Percentiles rank a stretch among this genome's conserved stretches.
These are phyloP conservation scores for Linum lewisii DNA, from an alignment of 345 rosid genomes.

Conservation along the genomic window DNA sequence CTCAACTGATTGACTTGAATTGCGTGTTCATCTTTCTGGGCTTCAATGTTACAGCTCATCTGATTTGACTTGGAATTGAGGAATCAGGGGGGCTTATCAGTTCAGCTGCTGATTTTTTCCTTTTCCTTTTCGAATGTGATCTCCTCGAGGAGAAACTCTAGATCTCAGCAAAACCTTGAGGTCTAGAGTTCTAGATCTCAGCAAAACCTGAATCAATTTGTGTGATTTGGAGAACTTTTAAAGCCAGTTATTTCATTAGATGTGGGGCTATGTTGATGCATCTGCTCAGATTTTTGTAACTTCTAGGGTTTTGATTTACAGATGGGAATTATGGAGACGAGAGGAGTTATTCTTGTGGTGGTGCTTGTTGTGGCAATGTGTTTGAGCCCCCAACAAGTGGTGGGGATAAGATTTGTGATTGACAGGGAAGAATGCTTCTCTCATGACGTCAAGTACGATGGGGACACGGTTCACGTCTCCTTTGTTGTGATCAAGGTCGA, in stretches of 20 bases:
- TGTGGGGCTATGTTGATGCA: background rate
- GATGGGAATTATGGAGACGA: conserved; percentile 1
- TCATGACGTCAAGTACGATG: conserved; percentile 11
- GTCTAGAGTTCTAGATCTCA: too few species aligned
- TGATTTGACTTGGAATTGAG: background rate
- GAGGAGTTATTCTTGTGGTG: background rate
- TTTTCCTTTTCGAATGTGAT: background rate
- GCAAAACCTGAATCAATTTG: too few species aligned
- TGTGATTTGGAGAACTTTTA: too few species aligned
- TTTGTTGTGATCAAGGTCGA: conserved; percentile 16
- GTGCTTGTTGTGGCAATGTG: conserved; percentile 3
- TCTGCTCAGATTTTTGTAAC: background rate
- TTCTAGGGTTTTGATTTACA: background rate
- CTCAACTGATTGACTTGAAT: background rate
- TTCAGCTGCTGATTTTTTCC: background rate
- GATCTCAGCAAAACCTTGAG: too few species aligned
- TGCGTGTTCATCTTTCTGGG: background rate
- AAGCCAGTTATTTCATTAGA: background rate
- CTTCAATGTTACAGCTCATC: background rate
- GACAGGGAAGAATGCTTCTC: conserved; percentile 20
- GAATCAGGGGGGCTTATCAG: too few species aligned
- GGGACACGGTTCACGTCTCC: conserved; percentile 17
- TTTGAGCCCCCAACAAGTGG: background rate
- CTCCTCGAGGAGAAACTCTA: too few species aligned
- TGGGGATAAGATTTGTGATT: conserved; percentile 15